Base-by-base conservation (phyloP, 148 eudicot genomes). In the Agrostemma githago region DNA sequence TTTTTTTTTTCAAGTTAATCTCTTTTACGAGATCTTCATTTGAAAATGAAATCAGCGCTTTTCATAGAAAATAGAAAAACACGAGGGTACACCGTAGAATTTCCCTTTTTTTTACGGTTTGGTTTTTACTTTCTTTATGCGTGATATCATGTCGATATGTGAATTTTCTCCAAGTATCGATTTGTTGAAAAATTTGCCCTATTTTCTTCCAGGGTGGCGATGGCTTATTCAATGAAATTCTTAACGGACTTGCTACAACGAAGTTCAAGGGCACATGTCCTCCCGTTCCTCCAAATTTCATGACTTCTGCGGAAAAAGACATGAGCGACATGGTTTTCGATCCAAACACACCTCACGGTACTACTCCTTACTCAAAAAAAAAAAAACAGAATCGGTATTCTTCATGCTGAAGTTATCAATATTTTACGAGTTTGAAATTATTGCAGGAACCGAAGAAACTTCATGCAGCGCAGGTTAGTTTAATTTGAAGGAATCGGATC, bases 171-270 rank as follows among this genome's bases (percentile, higher is more conserved):
- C 17, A 16, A 4, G 15, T 53, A 21, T 68, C 14, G 26, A 48
- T 21, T 40, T 41, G 48, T 37, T 10, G 21, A 21, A n/a, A 46
- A 38, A 11, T 64, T 26, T 20, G n/a, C 46, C 63, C 38, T 71
- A 5, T 67, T 76, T 61, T 59, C 53, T 66, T 84, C 68, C 84
- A 95, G 98, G 98, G 98, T 17, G 98, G 98, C 76, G 98, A 95
- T 85, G 97, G 98, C 6, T 84, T 95, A 74, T 95, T 95, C 84
- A 92, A 86, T 73, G 98, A 95, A 78, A 90, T 95, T 70, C 90
- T 95, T 26, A 95, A 92, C 69, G 98, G 96, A 15, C 71, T 88
- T 79, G 90, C 92, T 46, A 81, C 85, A 72, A 83, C 93, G 76
- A 92, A 96, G 85, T 89, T 88, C 70, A 88, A 89, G 82, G 84